Conservation (phyloP, 331 rosid species). For the Erythrophleum ivorense region DNA sequence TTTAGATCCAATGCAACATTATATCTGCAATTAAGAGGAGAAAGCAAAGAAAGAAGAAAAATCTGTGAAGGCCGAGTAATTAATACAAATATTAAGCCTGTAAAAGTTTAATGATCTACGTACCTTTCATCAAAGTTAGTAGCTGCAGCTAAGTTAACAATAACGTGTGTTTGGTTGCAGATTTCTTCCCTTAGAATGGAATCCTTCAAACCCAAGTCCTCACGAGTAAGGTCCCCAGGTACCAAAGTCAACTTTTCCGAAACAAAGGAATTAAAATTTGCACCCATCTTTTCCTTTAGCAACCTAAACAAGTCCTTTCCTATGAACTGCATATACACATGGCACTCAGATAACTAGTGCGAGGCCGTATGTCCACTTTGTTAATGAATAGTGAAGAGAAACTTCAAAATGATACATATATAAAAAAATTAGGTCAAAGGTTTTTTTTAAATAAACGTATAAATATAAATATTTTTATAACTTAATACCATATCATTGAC, state of each 20-base stretch:
- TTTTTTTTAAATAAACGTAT: no score
- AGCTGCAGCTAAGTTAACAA: conserved; percentile 77
- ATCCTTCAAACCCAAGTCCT: conserved; percentile 58
- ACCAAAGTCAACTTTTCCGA: conserved; percentile 62
- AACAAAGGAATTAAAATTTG: conserved; percentile 48
- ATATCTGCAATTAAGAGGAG: conserved; percentile 47
- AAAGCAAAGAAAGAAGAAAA: neutral
- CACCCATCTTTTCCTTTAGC: conserved; percentile 59
- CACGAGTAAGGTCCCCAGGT: conserved; percentile 70
- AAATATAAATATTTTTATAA: no score
- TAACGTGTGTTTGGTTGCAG: conserved; percentile 50
- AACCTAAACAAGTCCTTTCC: conserved; percentile 69
- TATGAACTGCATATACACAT: conserved; percentile 46
- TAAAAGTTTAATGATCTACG: neutral
- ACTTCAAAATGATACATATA: no score
- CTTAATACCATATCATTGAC: no score
- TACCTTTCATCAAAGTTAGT: conserved; percentile 88
- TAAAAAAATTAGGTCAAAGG: no score
- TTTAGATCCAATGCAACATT: conserved; percentile 70
- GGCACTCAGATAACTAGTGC: neutral
- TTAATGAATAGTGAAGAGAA: neutral
- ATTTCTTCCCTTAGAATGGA: conserved; percentile 57
- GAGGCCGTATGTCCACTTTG: no score
- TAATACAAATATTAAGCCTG: neutral
- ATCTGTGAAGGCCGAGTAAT: no score